These are phyloP conservation scores for Penicillium dipodomyicola DNA, from an alignment of 495 filamentous ascomycete species.

Conservation along the genomic window DNA sequence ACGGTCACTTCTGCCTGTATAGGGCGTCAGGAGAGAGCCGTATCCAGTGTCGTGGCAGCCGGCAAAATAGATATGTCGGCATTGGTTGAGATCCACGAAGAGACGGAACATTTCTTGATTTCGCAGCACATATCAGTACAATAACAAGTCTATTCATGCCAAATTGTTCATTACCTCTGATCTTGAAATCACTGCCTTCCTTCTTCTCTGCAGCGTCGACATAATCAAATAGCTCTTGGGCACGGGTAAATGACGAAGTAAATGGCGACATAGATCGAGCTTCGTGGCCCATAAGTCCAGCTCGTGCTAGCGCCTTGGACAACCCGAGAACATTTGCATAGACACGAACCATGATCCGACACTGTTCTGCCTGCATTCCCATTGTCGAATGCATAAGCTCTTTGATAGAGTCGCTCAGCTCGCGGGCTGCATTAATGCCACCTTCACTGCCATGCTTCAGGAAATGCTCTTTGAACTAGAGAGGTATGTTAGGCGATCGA, in stretches of 20 bases:
- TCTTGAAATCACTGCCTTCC: constrained; percentile 59
- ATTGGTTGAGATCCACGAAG: constrained; percentile 58
- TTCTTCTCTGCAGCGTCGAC: constrained; percentile 61
- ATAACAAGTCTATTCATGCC: not conserved
- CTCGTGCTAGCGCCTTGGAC: constrained; percentile 49
- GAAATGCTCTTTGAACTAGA: constrained; percentile 55
- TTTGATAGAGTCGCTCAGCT: constrained; percentile 51
- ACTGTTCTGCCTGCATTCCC: constrained; percentile 47
- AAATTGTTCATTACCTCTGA: constrained; percentile 46
- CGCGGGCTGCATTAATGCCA: constrained; percentile 54
- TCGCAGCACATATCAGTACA: constrained; percentile 6
- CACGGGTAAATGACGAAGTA: constrained; percentile 56
- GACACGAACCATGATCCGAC: constrained; percentile 59
- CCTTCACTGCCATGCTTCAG: constrained; percentile 53
- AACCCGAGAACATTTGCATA: constrained; percentile 58
- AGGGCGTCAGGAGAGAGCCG: constrained; percentile 53
- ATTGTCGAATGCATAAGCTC: constrained; percentile 46
- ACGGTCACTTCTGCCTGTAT: constrained; percentile 41
- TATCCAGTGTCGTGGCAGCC: constrained; percentile 63
- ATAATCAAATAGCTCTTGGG: constrained; percentile 59
- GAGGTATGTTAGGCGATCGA: not conserved
- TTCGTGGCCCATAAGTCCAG: constrained; percentile 48
- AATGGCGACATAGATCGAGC: constrained; percentile 54
- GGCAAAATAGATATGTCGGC: constrained; percentile 65
- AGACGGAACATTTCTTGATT: constrained; percentile 53